Base-by-base conservation (phyloP, 371 early-diverging fungal species). In the Mucor racemosus region DNA sequence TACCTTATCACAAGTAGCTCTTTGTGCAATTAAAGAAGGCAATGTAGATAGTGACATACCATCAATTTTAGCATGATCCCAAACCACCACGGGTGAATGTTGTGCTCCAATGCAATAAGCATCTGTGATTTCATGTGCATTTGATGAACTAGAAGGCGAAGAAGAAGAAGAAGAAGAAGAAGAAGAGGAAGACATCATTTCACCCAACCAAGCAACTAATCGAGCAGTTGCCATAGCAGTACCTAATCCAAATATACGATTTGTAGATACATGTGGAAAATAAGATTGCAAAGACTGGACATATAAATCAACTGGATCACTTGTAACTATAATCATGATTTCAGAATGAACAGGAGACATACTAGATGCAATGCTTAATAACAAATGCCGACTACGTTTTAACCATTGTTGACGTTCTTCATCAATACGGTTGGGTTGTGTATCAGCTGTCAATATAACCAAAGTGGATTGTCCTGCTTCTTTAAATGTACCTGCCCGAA, bases 201-300 rank as follows among this genome's bases (percentile, higher is more conserved):
- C 69, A 7, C 88, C 71, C 42, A 94, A 64, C 58, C 76, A 76
- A 13, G 74, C 74, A 55, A 88, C 79, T 56, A 94, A 82, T 35
- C 95, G 84, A 5, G 79, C 81, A 1, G 91, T 80, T 68, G 91
- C 90, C 26, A 92, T 68, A 50, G 88, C 86, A 0, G 91, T 94
- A 31, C 94, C 94, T 0, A 90, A 86, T n/a, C 95, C 95, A 62
- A 95, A 82, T 13, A 95, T 92, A 63, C 89, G 92, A 6, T 74
- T 64, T 35, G 76, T 69, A n/a, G 92, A 90, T 33, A 95, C 76
- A 0, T 88, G 87, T 9, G 89, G 55, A 17, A 64, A 84, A 19
- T 86, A 73, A 60, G 86, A 85, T 70, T 92, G 93, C 4, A 94
- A 87, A 67, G 91, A 84, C 38, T 78, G 79, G 0, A 94, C 91